Evolutionary conservation across 345 rosid genomes (phyloP).

Genomic region (Microcos paniculata): DNA sequence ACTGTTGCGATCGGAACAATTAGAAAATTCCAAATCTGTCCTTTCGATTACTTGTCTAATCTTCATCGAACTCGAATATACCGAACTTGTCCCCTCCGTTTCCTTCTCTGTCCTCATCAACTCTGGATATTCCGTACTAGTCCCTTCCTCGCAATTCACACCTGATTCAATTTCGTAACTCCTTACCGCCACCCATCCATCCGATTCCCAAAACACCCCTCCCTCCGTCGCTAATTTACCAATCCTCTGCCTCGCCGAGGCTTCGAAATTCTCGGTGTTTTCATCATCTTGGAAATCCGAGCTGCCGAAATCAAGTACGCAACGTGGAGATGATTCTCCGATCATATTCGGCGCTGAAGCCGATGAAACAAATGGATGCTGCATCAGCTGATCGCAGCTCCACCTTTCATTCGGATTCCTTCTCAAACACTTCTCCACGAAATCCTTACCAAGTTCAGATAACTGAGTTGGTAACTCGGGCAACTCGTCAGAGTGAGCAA

Average conservation of each 20-base stretch:
- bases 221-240: slow-evolving; percentile 33
- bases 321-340: slow-evolving; percentile 63
- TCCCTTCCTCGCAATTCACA: slow-evolving; percentile 14
- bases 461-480: slow-evolving; percentile 48
- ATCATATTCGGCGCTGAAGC: slow-evolving; percentile 20
- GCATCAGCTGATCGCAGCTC: slow-evolving; percentile 71
- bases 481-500: slow-evolving; percentile 51
- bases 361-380: slow-evolving; percentile 55
- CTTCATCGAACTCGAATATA: slow-evolving; percentile 3
- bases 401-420: slow-evolving; percentile 55
- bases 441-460: slow-evolving; percentile 59
- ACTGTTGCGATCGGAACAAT: neutral
- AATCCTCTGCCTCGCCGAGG: slow-evolving; percentile 33
- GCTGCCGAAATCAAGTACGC: slow-evolving; percentile 58
- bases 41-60: neutral
- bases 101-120: slow-evolving; percentile 21
- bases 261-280: neutral
- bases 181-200: slow-evolving; percentile 57
- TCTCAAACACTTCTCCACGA: slow-evolving; percentile 55
- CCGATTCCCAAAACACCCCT: slow-evolving; percentile 57
- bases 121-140: slow-evolving; percentile 25
- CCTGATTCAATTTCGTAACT: neutral
- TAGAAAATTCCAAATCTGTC: slow-evolving; percentile 4
- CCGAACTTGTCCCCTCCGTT: slow-evolving; percentile 24
- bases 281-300: slow-evolving; percentile 42